These are phyloP conservation scores for Afroboletus lepidellus DNA, from an alignment of 1,284 basidiomycete species.

Conservation along the genomic window DNA sequence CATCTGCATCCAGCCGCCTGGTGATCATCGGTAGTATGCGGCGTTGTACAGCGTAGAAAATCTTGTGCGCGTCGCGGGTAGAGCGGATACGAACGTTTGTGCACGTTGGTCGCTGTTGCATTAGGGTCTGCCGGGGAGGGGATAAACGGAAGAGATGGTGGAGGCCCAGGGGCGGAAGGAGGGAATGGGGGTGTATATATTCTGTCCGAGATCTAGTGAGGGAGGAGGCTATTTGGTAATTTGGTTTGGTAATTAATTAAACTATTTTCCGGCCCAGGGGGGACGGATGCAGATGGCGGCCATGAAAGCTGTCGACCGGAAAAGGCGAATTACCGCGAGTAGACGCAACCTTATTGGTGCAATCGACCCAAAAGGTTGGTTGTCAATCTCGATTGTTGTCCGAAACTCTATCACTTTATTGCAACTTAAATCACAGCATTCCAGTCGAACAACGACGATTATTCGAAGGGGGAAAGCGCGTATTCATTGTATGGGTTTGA, in stretches of 20 bases:
- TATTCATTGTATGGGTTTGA: neutral
- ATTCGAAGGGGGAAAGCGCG: neutral
- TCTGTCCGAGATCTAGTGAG: slow-evolving; percentile 32
- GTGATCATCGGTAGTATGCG: slow-evolving; percentile 70
- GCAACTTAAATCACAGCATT: slow-evolving; percentile 31
- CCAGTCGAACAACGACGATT: slow-evolving; percentile 7
- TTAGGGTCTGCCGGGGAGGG: slow-evolving; percentile 17
- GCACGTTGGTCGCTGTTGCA: slow-evolving; percentile 70
- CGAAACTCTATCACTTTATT: slow-evolving; percentile 43
- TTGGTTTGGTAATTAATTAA: slow-evolving; percentile 41
- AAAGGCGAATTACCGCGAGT: slow-evolving; percentile 32
- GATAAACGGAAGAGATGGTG: slow-evolving; percentile 5
- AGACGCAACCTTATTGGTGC: slow-evolving; percentile 37
- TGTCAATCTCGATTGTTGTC: slow-evolving; percentile 37
- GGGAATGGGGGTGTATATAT: slow-evolving; percentile 30
- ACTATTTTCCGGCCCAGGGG: slow-evolving; percentile 32
- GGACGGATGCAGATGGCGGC: slow-evolving; percentile 10
- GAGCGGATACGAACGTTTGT: slow-evolving; percentile 71
- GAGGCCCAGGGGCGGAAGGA: slow-evolving; percentile 8
- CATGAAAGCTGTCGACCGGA: slow-evolving; percentile 24
- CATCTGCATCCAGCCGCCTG: slow-evolving; percentile 74
- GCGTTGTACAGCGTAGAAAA: slow-evolving; percentile 71
- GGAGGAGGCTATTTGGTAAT: slow-evolving; percentile 30
- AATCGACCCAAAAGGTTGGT: slow-evolving; percentile 39
- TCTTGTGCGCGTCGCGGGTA: slow-evolving; percentile 73